A percentile compares a stretch with the other conserved stretches of the same genome.
These are phyloP conservation scores for Silene latifolia DNA, from an alignment of 148 eudicot genomes.

Conservation along the genomic window DNA sequence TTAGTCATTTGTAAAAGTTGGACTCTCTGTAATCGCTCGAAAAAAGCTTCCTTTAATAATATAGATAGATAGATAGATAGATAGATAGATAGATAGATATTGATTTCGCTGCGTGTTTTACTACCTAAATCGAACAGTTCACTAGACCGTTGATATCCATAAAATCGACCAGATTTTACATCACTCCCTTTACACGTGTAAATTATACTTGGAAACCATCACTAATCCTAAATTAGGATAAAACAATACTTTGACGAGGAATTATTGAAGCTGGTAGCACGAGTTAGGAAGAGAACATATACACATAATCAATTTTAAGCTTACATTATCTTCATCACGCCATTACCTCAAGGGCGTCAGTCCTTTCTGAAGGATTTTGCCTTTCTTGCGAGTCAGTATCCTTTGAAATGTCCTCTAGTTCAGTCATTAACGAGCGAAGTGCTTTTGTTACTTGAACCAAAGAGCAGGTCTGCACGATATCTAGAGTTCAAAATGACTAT, in stretches of 20 bases:
- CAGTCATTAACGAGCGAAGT: constrained; percentile 52
- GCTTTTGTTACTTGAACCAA: constrained; percentile 66
- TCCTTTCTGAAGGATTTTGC: constrained; percentile 53
- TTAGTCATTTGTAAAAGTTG: too few species aligned
- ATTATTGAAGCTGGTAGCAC: background rate
- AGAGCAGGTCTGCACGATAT: constrained; percentile 64
- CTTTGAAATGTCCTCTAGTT: constrained; percentile 57
- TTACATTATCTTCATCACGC: background rate
- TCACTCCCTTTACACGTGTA: background rate
- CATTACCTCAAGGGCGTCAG: constrained; percentile 90
- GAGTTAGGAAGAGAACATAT: too few species aligned
- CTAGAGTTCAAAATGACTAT: constrained; percentile 7
- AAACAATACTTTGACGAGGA: background rate
- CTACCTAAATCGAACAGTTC: too few species aligned
- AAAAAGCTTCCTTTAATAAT: too few species aligned
- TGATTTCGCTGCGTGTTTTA: too few species aligned
- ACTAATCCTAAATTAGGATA: background rate
- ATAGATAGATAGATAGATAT: too few species aligned
- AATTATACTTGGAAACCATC: background rate
- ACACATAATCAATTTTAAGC: constrained; percentile 2
- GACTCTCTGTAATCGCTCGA: too few species aligned
- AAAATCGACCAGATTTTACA: too few species aligned
- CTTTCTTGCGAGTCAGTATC: constrained; percentile 44
- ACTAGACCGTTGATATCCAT: too few species aligned
- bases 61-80: too few species aligned